Conservation (phyloP, 225 moss, liverwort and hornwort species). For the Bryoerythrophyllum caledonicum region DNA sequence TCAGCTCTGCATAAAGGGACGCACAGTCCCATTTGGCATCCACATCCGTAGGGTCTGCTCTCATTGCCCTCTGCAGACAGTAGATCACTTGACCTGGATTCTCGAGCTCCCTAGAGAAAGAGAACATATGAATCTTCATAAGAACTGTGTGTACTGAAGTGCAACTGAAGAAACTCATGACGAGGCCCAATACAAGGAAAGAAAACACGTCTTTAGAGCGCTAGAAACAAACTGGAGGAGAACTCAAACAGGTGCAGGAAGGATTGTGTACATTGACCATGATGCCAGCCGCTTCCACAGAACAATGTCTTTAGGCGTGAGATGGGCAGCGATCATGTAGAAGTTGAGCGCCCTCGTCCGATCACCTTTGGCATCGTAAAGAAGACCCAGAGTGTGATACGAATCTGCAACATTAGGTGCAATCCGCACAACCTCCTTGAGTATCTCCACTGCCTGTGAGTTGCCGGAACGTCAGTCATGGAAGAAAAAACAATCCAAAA, state of each 20-base stretch:
- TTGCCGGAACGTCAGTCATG: conserved; percentile 26
- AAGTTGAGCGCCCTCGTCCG: conserved; percentile 95
- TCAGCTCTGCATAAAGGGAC: conserved; percentile 81
- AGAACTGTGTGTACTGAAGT: conserved; percentile 7
- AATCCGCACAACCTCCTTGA: conserved; percentile 94
- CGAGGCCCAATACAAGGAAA: conserved; percentile 4
- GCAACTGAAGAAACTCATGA: conserved; percentile 14
- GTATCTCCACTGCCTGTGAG: conserved; percentile 79
- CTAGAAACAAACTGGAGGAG: neutral
- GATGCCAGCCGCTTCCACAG: conserved; percentile 98
- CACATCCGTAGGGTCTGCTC: conserved; percentile 92
- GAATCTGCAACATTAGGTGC: conserved; percentile 97
- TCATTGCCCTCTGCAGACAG: conserved; percentile 90
- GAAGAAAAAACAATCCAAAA: conserved; percentile 15
- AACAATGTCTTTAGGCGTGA: conserved; percentile 93
- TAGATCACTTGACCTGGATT: conserved; percentile 95
- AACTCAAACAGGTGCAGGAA: conserved; percentile 10
- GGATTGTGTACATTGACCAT: conserved; percentile 82
- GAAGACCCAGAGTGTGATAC: conserved; percentile 92
- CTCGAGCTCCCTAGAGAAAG: conserved; percentile 75
- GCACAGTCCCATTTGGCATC: conserved; percentile 99
- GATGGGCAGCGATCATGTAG: conserved; percentile 98
- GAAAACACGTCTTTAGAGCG: neutral
- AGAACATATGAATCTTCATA: conserved; percentile 13
- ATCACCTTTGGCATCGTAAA: conserved; percentile 96